phyloP scores from a whole-genome alignment of 192 early-diverging fungal species.

The Podila epigama region DNA sequence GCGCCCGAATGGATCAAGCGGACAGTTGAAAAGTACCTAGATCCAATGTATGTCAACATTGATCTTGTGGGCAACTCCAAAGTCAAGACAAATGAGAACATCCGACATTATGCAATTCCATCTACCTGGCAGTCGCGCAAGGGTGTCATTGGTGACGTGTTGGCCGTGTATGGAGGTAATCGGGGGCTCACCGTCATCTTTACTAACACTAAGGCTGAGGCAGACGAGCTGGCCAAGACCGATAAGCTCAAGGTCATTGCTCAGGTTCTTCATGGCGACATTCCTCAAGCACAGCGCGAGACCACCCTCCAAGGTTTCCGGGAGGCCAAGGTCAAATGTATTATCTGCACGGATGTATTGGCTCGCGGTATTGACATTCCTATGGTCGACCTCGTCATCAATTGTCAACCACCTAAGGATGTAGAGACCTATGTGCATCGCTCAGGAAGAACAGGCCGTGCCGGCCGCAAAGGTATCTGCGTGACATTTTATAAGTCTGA shows the following conservation, averaged over 20 bases:
- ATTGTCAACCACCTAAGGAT: constrained; percentile 94
- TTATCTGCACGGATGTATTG: constrained; percentile 94
- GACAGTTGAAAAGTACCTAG: constrained; percentile 69
- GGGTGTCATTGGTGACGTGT: constrained; percentile 94
- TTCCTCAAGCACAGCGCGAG: constrained; percentile 81
- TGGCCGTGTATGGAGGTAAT: constrained; percentile 85
- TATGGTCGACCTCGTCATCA: constrained; percentile 96
- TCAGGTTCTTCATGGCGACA: constrained; percentile 88
- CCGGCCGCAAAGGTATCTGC: constrained; percentile 85
- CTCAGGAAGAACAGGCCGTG: constrained; percentile 94
- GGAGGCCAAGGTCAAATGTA: constrained; percentile 83
- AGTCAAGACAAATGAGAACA: constrained; percentile 89
- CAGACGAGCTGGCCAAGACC: constrained; percentile 80
- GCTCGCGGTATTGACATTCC: constrained; percentile 97
- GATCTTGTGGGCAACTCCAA: constrained; percentile 87
- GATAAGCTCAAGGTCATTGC: constrained; percentile 79
- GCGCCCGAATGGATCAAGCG: constrained; percentile 81
- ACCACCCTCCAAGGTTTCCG: constrained; percentile 84
- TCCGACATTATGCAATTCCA: constrained; percentile 85
- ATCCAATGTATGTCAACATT: constrained; percentile 69
- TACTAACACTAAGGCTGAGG: constrained; percentile 93
- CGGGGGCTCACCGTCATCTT: constrained; percentile 90
- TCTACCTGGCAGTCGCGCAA: constrained; percentile 89
- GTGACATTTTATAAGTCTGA: constrained; percentile 93
- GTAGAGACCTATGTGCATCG: constrained; percentile 96